Conservation (phyloP, 495 filamentous ascomycete species). For the Baudoinia panamericana region DNA sequence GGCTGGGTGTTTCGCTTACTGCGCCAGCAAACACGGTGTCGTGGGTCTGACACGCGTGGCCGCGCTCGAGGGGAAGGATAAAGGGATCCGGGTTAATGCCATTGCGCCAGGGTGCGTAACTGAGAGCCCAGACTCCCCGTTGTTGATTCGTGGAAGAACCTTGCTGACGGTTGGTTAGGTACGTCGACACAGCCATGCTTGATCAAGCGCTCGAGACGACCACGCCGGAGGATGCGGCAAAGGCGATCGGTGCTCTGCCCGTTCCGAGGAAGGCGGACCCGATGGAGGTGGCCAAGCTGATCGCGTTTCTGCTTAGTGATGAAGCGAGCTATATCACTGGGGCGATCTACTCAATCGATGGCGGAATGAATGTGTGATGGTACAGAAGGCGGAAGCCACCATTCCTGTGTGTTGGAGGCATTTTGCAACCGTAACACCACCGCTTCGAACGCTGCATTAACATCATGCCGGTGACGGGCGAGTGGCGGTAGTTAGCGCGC, state of each 20-base stretch:
- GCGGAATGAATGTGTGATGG: conserved; percentile 18
- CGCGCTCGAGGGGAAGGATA: conserved; percentile 43
- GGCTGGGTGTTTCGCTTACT: conserved; percentile 39
- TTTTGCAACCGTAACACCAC: too few species aligned
- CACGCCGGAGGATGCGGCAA: conserved; percentile 2
- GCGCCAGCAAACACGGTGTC: conserved; percentile 42
- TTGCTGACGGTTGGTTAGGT: conserved; percentile 17
- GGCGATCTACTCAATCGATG: conserved; percentile 19
- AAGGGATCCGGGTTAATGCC: conserved; percentile 45
- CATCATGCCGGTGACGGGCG: too few species aligned
- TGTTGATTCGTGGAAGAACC: too few species aligned
- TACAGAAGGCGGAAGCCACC: too few species aligned
- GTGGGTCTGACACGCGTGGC: conserved; percentile 45
- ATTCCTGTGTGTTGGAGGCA: too few species aligned
- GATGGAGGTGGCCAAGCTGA: conserved; percentile 21
- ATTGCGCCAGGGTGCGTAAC: conserved; percentile 24
- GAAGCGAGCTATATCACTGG: conserved; percentile 24
- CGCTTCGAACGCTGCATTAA: too few species aligned
- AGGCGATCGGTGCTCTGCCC: conserved; percentile 16
- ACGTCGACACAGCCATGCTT: conserved; percentile 16
- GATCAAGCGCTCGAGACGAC: conserved; percentile 2
- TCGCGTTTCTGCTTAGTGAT: conserved; percentile 25
- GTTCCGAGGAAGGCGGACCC: conserved; percentile 21
- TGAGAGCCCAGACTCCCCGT: too few species aligned
- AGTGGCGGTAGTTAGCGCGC: too few species aligned